Percentiles rank a stretch among this genome's conserved stretches.
These are phyloP conservation scores for Extremus antarcticus DNA, from an alignment of 495 filamentous ascomycete genomes.

Conservation along the genomic window DNA sequence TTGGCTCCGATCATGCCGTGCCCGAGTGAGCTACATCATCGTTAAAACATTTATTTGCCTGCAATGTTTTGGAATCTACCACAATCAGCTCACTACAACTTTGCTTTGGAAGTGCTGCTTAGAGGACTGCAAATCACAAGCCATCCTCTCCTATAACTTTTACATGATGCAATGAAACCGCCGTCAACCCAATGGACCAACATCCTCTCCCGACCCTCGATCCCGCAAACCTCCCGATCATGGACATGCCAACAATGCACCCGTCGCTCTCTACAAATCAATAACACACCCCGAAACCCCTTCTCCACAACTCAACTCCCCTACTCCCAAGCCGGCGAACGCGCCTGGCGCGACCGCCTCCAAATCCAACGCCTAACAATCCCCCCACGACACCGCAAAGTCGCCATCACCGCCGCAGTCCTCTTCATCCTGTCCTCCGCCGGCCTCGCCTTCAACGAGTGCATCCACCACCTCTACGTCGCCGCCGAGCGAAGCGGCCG, in stretches of 20 bases:
- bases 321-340: conserved; percentile 14
- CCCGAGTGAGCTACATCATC: too few relatives aligned
- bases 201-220: not conserved
- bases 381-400: conserved; percentile 5
- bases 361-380: not conserved
- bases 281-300: not conserved
- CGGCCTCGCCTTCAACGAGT: conserved; percentile 57
- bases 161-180: conserved; percentile 6
- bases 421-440: conserved; percentile 31
- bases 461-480: conserved; percentile 59
- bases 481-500: conserved; percentile 68
- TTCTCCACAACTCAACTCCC: conserved; percentile 7
- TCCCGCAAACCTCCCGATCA: not conserved
- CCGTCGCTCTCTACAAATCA: not conserved
- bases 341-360: conserved; percentile 13
- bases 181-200: not conserved
- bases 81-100: not conserved
- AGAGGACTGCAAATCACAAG: not conserved
- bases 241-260: conserved; percentile 4
- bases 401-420: conserved; percentile 13
- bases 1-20: too few relatives aligned
- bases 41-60: too few relatives aligned
- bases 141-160: not conserved
- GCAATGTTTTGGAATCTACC: too few relatives aligned
- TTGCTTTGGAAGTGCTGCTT: too few relatives aligned